These are phyloP conservation scores for Gossypium bickii DNA, from an alignment of 345 rosid species.

Conservation along the genomic window DNA sequence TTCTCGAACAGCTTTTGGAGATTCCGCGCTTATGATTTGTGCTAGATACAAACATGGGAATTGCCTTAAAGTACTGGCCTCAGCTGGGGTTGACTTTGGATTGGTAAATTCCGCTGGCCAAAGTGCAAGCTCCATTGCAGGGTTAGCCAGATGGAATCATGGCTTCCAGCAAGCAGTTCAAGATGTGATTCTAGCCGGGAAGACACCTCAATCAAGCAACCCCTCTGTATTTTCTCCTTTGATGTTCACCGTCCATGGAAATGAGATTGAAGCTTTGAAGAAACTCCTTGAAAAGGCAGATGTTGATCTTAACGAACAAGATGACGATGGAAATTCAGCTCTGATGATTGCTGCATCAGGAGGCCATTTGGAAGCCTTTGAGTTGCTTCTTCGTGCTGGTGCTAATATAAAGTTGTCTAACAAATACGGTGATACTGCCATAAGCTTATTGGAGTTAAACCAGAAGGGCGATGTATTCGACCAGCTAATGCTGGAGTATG, in stretches of 20 bases:
- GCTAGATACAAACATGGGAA: slow-evolving; percentile 41
- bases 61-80: slow-evolving; percentile 39
- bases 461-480: slow-evolving; percentile 30
- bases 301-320: slow-evolving; percentile 42
- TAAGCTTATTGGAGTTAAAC: slow-evolving; percentile 29
- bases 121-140: slow-evolving; percentile 37
- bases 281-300: slow-evolving; percentile 26
- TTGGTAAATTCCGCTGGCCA: slow-evolving; percentile 34
- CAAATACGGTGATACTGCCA: slow-evolving; percentile 38
- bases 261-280: slow-evolving; percentile 35
- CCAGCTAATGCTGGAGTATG: slow-evolving; percentile 39
- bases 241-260: slow-evolving; percentile 29
- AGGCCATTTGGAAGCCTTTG: slow-evolving; percentile 43
- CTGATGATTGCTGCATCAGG: slow-evolving; percentile 45
- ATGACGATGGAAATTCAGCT: slow-evolving; percentile 40
- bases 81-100: slow-evolving; percentile 53
- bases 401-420: slow-evolving; percentile 42
- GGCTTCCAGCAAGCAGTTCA: slow-evolving; percentile 42
- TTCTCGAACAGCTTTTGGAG: slow-evolving; percentile 49
- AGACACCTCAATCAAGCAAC: slow-evolving; percentile 35
- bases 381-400: slow-evolving; percentile 45
- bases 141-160: slow-evolving; percentile 33
- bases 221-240: slow-evolving; percentile 36
- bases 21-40: slow-evolving; percentile 53
- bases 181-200: slow-evolving; percentile 40